Evolutionary conservation across 441 rosid species (phyloP), one percentile per base, ranked within the genome.

Genomic region (Populus hybrid): DNA sequence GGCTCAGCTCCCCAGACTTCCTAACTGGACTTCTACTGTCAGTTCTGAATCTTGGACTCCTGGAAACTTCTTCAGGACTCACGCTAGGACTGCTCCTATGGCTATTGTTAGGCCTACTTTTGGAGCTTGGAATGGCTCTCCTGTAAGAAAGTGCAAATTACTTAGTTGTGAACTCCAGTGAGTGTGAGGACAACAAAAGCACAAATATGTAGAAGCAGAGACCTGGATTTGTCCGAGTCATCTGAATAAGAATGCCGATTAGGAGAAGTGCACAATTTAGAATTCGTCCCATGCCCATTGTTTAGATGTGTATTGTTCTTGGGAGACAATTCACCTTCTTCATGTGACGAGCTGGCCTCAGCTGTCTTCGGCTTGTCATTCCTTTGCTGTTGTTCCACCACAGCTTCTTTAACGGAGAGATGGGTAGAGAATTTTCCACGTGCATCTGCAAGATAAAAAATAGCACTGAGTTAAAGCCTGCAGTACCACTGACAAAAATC

Each of bases 191-290:
- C 20, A 14, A 12, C 57, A 12, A 46, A 46, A 12, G 18, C 57
- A 0, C 57, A 57, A 46, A 73, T 76, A 46, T 46, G 57, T 46
- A 46, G 57, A 81, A 79, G 42, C 76, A 82, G 66, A 81, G 82
- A 95, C 97, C 98, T 92, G 76, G 91, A 87, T 84, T 82, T 88
- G 76, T 79, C 83, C 0, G 87, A 81, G 83, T 80, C 82, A 80
- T 83, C 85, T 14, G 82, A 77, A 81, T 61, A 6, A 64, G 82
- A 18, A 46, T 21, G 80, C 68, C 46, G 83, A 75, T 78, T 79
- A 71, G 78, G 57, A 11, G 77, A 75, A 79, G 70, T 83, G 12
- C 80, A 79, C 35, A 76, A 42, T 73, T 82, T 84, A 77, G 84
- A 76, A 76, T 86, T 84, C 26, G 70, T 65, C 68, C 72, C 85